Conservation (phyloP, 768 basidiomycete species). For the Gloeopeniophorella convolvens region DNA sequence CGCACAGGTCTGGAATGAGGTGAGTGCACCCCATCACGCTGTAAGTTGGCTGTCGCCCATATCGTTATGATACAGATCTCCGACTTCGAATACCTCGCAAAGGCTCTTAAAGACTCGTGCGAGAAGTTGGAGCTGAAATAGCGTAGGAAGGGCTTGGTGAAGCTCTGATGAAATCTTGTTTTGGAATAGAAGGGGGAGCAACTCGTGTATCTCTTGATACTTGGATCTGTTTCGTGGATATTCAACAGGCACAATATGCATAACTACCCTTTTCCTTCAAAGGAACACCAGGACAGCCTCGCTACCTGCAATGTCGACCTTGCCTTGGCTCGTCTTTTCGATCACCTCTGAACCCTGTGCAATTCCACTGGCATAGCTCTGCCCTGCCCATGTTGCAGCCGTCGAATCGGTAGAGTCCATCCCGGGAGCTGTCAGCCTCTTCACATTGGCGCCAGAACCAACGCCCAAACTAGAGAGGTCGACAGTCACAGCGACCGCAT, state of each 20-base stretch:
- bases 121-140: constrained; percentile 18
- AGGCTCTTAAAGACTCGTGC: constrained; percentile 22
- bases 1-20: constrained; percentile 34
- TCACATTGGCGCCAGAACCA: constrained; percentile 9
- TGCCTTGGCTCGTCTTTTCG: too few species aligned
- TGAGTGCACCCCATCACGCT: constrained; percentile 10
- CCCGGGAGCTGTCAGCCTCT: constrained; percentile 28
- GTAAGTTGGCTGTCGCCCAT: not conserved
- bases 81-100: constrained; percentile 26
- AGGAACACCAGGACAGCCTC: too few species aligned
- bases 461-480: constrained; percentile 19
- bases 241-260: too few species aligned
- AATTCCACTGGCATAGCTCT: constrained; percentile 28
- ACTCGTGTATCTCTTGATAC: too few species aligned
- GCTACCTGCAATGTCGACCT: too few species aligned
- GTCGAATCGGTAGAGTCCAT: constrained; percentile 26
- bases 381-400: constrained; percentile 27
- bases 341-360: constrained; percentile 23
- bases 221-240: too few species aligned
- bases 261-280: too few species aligned
- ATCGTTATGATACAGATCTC: constrained; percentile 22
- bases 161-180: constrained; percentile 1
- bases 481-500: constrained; percentile 9
- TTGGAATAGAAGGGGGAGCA: too few species aligned
- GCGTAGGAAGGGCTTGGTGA: not conserved